Evolutionary conservation across 768 basidiomycete genomes (phyloP).

Genomic region (Phylloporus rhodoxanthus): DNA sequence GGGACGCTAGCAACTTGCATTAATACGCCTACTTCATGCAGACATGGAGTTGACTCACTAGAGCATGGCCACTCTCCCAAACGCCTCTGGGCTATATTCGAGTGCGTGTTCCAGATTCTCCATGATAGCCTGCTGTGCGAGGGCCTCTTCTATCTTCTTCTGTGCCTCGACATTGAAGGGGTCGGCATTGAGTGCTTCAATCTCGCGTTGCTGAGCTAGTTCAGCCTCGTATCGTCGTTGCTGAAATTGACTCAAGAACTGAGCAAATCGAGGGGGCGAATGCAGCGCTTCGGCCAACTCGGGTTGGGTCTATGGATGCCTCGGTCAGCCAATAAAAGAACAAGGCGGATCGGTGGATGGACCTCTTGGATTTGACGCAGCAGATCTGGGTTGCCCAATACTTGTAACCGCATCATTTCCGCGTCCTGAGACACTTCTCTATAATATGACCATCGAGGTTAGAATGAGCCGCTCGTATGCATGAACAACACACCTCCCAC

Average conservation of each 20-base stretch:
- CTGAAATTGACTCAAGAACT: constrained; percentile 59
- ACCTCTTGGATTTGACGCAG: constrained; percentile 72
- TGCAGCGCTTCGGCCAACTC: constrained; percentile 66
- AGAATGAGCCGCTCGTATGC: not conserved
- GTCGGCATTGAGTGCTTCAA: constrained; percentile 71
- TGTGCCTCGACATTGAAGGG: constrained; percentile 93
- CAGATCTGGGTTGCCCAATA: constrained; percentile 77
- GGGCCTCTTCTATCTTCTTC: constrained; percentile 87
- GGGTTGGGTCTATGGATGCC: constrained; percentile 56
- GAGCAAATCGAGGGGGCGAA: constrained; percentile 69
- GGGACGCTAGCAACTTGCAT: constrained; percentile 52
- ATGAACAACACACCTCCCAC: constrained; percentile 33
- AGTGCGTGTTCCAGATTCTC: constrained; percentile 94
- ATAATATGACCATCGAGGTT: not conserved
- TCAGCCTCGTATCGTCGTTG: constrained; percentile 51
- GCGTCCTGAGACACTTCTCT: constrained; percentile 74
- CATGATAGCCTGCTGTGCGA: constrained; percentile 79
- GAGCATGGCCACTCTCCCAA: constrained; percentile 94
- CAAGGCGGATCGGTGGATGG: not conserved
- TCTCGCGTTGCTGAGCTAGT: constrained; percentile 52
- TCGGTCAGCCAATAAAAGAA: not conserved
- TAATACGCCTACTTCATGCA: not conserved
- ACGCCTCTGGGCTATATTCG: constrained; percentile 89
- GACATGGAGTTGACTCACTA: constrained; percentile 56
- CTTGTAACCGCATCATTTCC: constrained; percentile 85